phyloP scores from a whole-genome alignment of 306 rosid species.

The Quercus aquifolioides region DNA sequence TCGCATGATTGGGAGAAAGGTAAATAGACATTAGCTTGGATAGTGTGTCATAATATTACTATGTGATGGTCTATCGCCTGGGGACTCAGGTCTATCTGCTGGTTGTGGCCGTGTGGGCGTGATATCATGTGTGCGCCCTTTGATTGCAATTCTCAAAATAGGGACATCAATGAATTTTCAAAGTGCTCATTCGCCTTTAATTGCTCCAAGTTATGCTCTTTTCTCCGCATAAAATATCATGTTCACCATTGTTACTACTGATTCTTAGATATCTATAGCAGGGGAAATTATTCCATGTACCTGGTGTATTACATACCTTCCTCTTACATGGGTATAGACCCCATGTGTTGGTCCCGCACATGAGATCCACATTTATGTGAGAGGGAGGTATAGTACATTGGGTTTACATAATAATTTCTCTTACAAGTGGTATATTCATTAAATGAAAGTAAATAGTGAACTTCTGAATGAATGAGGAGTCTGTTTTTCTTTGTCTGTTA shows the following conservation, averaged over 20 bases:
- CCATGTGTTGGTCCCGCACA: too few relatives aligned
- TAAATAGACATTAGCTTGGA: conserved; percentile 22
- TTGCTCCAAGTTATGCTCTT: neutral
- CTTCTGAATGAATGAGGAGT: neutral
- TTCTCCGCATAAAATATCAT: neutral
- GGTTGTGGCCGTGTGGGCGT: neutral
- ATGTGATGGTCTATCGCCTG: neutral
- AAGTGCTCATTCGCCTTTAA: neutral
- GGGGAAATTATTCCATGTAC: too few relatives aligned
- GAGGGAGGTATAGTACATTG: too few relatives aligned
- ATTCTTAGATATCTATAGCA: neutral
- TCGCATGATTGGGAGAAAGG: conserved; percentile 92
- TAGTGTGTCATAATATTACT: neutral
- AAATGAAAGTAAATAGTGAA: neutral
- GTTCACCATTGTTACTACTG: neutral
- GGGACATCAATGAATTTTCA: neutral
- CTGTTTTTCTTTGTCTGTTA: neutral
- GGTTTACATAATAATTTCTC: too few relatives aligned
- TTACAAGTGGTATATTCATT: neutral
- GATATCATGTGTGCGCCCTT: neutral
- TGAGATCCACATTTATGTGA: too few relatives aligned
- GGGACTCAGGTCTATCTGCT: neutral
- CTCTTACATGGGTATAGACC: too few relatives aligned
- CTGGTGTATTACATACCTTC: too few relatives aligned
- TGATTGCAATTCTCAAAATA: neutral